Percentiles rank a stretch among this genome's conserved stretches.
These are phyloP conservation scores for Tephrocybe sp. DNA, from an alignment of 768 basidiomycete genomes.

Conservation along the genomic window DNA sequence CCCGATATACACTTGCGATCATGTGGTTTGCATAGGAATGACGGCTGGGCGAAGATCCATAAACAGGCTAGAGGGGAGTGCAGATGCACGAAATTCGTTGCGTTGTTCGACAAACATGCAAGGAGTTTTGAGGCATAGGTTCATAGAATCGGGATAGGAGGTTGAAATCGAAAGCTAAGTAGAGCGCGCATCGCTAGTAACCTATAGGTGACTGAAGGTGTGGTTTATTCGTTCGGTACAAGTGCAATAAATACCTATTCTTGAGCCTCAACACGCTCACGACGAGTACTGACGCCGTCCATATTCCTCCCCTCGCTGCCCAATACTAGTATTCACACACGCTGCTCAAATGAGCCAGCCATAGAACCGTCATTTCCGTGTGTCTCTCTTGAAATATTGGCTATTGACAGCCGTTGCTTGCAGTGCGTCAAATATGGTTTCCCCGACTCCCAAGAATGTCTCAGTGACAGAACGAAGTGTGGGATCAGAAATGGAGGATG, in stretches of 20 bases:
- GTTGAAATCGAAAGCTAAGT: too few relatives aligned
- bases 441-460: slow-evolving; percentile 82
- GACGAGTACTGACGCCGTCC: neutral
- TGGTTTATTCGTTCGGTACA: too few relatives aligned
- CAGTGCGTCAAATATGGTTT: slow-evolving; percentile 84
- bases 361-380: slow-evolving; percentile 29
- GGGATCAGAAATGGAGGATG: slow-evolving; percentile 70
- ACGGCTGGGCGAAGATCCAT: too few relatives aligned
- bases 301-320: neutral
- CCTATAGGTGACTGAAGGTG: too few relatives aligned
- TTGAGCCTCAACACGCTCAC: neutral
- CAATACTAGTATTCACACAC: neutral
- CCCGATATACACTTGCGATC: too few relatives aligned
- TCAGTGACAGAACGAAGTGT: slow-evolving; percentile 77
- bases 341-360: slow-evolving; percentile 13
- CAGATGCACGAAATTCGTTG: too few relatives aligned
- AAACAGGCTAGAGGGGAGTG: too few relatives aligned
- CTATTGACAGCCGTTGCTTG: slow-evolving; percentile 88
- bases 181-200: too few relatives aligned
- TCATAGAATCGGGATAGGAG: neutral
- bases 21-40: too few relatives aligned
- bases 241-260: slow-evolving; percentile 17
- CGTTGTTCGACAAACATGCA: too few relatives aligned
- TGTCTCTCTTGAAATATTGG: slow-evolving; percentile 71
- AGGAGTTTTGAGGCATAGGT: neutral